Evolutionary conservation across 2,329 filamentous ascomycete species (phyloP).

Genomic region (Leptographium radiaticola): DNA sequence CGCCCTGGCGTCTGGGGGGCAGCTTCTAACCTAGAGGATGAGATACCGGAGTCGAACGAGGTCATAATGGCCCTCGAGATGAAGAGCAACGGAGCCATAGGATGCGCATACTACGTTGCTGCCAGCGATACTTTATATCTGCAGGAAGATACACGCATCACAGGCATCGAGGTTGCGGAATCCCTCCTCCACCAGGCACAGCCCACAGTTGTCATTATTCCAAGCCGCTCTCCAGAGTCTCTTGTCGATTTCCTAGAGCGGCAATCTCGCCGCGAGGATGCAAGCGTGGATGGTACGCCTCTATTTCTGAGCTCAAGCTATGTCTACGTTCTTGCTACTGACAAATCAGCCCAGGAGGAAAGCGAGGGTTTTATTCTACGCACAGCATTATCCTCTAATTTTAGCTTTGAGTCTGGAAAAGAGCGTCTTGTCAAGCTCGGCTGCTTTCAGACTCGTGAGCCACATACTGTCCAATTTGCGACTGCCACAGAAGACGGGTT

Average conservation of each 20-base stretch:
- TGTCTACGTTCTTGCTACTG: neutral
- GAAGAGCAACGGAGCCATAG: conserved; percentile 55
- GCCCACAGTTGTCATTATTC: conserved; percentile 42
- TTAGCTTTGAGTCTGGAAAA: conserved; percentile 52
- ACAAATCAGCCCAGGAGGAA: neutral
- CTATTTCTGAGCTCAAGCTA: neutral
- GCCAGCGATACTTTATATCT: conserved; percentile 58
- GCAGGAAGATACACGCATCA: conserved; percentile 61
- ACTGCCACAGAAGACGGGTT: conserved; percentile 11
- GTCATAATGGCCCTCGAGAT: conserved; percentile 72
- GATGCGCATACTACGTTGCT: conserved; percentile 73
- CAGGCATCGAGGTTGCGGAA: conserved; percentile 56
- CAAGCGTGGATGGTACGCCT: neutral
- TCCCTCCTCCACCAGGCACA: conserved; percentile 40
- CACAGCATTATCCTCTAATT: conserved; percentile 57
- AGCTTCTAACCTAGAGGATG: neutral
- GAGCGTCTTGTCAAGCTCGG: conserved; percentile 50
- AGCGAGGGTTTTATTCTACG: conserved; percentile 39
- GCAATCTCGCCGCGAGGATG: neutral
- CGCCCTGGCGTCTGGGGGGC: neutral
- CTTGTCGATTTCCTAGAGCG: conserved; percentile 22
- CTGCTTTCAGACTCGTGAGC: conserved; percentile 30
- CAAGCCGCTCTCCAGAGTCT: conserved; percentile 29
- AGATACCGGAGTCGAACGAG: conserved; percentile 38
- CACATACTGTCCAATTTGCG: conserved; percentile 46